A percentile compares a stretch with the other conserved stretches of the same genome.
Conservation (phyloP, 495 filamentous ascomycete genomes). For the Haplographium delicatum region DNA sequence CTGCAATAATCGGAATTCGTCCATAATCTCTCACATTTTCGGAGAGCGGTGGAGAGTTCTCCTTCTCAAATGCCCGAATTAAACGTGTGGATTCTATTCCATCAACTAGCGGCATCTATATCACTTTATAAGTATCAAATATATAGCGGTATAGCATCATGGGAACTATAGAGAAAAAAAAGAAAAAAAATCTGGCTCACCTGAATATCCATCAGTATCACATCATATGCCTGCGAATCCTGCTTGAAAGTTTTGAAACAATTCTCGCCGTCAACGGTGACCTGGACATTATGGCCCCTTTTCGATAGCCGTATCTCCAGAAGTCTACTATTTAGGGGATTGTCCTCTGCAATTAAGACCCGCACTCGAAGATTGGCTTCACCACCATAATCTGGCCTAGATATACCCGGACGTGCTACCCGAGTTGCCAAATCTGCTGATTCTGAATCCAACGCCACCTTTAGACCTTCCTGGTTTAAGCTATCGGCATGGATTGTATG, state of each 20-base stretch:
- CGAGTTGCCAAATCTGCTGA: no score
- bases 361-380: background rate
- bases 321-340: conserved; percentile 85
- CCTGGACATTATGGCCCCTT: conserved; percentile 61
- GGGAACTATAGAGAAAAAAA: no score
- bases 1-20: conserved; percentile 77
- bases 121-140: no score
- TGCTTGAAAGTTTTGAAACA: conserved; percentile 64
- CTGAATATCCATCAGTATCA: conserved; percentile 93
- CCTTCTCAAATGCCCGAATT: conserved; percentile 67
- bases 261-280: conserved; percentile 79
- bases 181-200: no score
- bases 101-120: conserved; percentile 80
- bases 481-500: no score
- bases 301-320: conserved; percentile 76
- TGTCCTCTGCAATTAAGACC: conserved; percentile 83
- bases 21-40: conserved; percentile 35
- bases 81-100: conserved; percentile 71
- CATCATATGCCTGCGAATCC: conserved; percentile 57
- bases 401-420: no score
- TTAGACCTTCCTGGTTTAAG: no score
- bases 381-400: no score
- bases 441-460: no score
- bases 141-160: no score
- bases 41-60: conserved; percentile 30